A percentile compares a stretch with the other conserved stretches of the same genome.
Conservation (phyloP, 2,329 filamentous ascomycete genomes). For the Purpureocillium lavendulum region DNA sequence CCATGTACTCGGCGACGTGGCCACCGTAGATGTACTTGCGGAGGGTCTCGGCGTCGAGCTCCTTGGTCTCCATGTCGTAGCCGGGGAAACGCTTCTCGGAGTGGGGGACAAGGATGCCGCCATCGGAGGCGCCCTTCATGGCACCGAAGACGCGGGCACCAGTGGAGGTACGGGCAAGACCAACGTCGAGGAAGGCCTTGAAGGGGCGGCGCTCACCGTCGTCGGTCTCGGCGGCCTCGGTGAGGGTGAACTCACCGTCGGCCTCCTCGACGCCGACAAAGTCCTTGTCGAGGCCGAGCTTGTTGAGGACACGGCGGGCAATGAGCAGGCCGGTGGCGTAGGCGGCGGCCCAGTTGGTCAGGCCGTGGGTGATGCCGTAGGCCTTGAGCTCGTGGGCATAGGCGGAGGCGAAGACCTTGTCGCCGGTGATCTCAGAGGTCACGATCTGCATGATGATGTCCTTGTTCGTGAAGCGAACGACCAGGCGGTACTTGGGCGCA, state of each 20-base stretch:
- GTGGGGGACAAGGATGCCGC: conserved; percentile 94
- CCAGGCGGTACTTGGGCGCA: conserved; percentile 98
- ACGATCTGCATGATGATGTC: conserved; percentile 99
- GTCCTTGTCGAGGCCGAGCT: conserved; percentile 88
- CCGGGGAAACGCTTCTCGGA: conserved; percentile 99
- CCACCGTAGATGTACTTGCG: conserved; percentile 99
- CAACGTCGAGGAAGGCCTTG: conserved; percentile 98
- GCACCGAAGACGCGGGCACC: conserved; percentile 98
- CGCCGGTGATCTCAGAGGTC: conserved; percentile 88
- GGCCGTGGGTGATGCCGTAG: conserved; percentile 96
- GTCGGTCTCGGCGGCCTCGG: conserved; percentile 85
- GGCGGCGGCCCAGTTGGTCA: conserved; percentile 99
- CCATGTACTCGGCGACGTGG: conserved; percentile 99
- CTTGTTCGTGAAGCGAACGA: conserved; percentile 98
- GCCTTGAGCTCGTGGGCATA: conserved; percentile 97
- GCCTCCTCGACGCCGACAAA: conserved; percentile 96
- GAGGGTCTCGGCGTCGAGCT: conserved; percentile 93
- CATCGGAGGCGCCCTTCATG: conserved; percentile 99
- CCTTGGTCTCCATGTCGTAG: conserved; percentile 94
- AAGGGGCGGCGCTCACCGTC: conserved; percentile 95
- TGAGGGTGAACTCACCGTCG: conserved; percentile 91
- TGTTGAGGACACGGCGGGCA: conserved; percentile 92
- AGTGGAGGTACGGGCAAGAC: conserved; percentile 93
- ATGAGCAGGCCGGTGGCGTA: conserved; percentile 96
- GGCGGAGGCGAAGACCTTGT: conserved; percentile 90